Conservation (phyloP, 768 basidiomycete genomes). For the Leccinum incarnatum region DNA sequence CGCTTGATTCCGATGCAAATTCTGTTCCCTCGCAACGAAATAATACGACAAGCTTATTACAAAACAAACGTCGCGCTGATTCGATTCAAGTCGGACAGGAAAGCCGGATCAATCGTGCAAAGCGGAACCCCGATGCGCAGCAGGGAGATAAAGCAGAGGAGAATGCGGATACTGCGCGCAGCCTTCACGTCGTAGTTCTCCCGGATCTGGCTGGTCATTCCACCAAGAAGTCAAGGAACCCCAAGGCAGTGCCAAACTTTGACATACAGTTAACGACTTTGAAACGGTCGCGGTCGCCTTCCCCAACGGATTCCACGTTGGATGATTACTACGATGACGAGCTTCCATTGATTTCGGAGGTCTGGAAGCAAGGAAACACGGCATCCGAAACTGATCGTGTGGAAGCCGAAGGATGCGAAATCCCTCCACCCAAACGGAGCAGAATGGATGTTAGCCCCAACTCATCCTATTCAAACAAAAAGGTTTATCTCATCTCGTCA, state of each 20-base stretch:
- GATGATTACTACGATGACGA: slow-evolving; percentile 35
- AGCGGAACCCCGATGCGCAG: slow-evolving; percentile 31
- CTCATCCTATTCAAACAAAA: background rate
- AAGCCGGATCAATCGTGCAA: slow-evolving; percentile 23
- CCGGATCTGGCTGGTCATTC: slow-evolving; percentile 40
- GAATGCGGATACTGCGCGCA: slow-evolving; percentile 40
- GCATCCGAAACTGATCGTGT: slow-evolving; percentile 32
- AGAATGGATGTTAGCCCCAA: background rate
- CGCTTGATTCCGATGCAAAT: slow-evolving; percentile 12
- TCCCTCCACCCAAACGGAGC: slow-evolving; percentile 19
- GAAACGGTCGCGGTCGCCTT: slow-evolving; percentile 23
- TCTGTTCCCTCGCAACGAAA: background rate
- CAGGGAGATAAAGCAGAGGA: slow-evolving; percentile 45
- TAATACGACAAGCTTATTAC: slow-evolving; percentile 1
- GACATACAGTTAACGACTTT: slow-evolving; percentile 45
- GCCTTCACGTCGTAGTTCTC: slow-evolving; percentile 36
- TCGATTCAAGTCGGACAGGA: background rate
- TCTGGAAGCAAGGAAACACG: slow-evolving; percentile 32
- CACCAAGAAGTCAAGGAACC: slow-evolving; percentile 3
- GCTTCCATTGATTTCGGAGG: slow-evolving; percentile 31
- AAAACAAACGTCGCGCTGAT: background rate
- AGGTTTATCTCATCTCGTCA: slow-evolving; percentile 14
- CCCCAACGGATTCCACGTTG: slow-evolving; percentile 7
- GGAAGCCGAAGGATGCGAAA: slow-evolving; percentile 34
- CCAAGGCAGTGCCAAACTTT: slow-evolving; percentile 41